Percentiles rank a stretch among this genome's conserved stretches.
phyloP scores from a whole-genome alignment of 306 rosid species.

The Quercus mongolica region DNA sequence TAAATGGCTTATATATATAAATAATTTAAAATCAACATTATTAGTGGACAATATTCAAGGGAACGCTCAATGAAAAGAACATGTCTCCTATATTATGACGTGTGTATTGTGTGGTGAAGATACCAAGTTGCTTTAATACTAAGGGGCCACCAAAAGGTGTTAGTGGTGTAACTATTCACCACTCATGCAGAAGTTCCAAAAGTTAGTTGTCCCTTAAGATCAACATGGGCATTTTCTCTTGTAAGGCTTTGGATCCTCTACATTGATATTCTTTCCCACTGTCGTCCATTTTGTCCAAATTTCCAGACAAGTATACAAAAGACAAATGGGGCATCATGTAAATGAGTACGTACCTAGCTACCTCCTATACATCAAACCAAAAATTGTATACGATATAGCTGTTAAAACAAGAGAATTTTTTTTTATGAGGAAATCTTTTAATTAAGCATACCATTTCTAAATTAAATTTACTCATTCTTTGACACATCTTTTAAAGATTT shows the following conservation, averaged over 20 bases:
- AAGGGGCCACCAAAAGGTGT: slow-evolving; percentile 32
- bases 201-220: background rate
- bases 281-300: background rate
- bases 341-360: too few species aligned
- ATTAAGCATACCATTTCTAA: too few species aligned
- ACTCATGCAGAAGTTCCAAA: background rate
- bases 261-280: background rate
- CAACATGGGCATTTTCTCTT: background rate
- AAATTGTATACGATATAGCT: too few species aligned
- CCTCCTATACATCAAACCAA: too few species aligned
- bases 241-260: background rate
- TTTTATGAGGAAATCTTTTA: too few species aligned
- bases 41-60: slow-evolving; percentile 22
- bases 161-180: background rate
- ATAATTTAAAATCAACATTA: background rate
- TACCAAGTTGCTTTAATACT: slow-evolving; percentile 8
- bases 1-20: background rate
- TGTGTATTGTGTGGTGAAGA: slow-evolving; percentile 33
- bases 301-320: background rate
- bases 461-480: too few species aligned
- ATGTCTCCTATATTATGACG: slow-evolving; percentile 2
- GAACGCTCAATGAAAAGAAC: background rate
- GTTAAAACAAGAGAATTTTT: too few species aligned
- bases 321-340: background rate
- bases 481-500: too few species aligned